Percentiles rank a stretch among this genome's conserved stretches.
phyloP scores from a whole-genome alignment of 768 basidiomycete species.

The Plicaturopsis crispa region DNA sequence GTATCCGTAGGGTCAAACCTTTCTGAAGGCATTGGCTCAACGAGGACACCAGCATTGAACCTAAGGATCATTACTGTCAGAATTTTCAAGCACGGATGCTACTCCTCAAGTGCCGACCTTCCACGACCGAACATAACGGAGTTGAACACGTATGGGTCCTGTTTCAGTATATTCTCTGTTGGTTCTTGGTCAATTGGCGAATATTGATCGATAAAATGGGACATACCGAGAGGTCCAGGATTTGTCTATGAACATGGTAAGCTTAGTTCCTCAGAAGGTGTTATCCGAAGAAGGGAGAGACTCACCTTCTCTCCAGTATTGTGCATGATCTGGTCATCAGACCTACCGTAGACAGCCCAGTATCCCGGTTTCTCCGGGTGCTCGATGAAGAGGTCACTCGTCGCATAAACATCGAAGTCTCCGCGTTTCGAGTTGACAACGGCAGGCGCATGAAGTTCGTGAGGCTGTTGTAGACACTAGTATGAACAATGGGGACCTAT shows the following conservation, averaged over 20 bases:
- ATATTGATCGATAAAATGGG: constrained; percentile 11
- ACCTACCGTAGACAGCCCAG: constrained; percentile 30
- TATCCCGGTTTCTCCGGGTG: constrained; percentile 33
- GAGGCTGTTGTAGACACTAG: constrained; percentile 12
- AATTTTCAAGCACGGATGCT: too few relatives aligned
- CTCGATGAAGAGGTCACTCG: constrained; percentile 32
- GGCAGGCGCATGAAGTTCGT: constrained; percentile 11
- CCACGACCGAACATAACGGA: constrained; percentile 32
- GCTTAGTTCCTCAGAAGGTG: neutral
- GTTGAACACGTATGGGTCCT: constrained; percentile 18
- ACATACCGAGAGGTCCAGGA: constrained; percentile 25
- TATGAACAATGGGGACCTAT: too few relatives aligned
- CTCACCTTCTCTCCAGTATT: constrained; percentile 33
- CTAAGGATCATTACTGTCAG: too few relatives aligned
- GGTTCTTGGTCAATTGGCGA: constrained; percentile 1
- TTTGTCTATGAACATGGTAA: constrained; percentile 19
- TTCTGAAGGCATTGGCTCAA: constrained; percentile 21
- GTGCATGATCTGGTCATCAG: constrained; percentile 38
- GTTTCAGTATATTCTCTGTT: constrained; percentile 29
- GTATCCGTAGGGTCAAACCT: constrained; percentile 17
- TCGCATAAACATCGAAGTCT: constrained; percentile 32
- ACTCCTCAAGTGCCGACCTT: too few relatives aligned
- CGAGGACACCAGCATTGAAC: constrained; percentile 27
- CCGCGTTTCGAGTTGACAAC: constrained; percentile 26
- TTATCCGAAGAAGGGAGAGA: neutral